These are phyloP conservation scores for Cucumis cinereus DNA, from an alignment of 306 rosid genomes.

Conservation along the genomic window DNA sequence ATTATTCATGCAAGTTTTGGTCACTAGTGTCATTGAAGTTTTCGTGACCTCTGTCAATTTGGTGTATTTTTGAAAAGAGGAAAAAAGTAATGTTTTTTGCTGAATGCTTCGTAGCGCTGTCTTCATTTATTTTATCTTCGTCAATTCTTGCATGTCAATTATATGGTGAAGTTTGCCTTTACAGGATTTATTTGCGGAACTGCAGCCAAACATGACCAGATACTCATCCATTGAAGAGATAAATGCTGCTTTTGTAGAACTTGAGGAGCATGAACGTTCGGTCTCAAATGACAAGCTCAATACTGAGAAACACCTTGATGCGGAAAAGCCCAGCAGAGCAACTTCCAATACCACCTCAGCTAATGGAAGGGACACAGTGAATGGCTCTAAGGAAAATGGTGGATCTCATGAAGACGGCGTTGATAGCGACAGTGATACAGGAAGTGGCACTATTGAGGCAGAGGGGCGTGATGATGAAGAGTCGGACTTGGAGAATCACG, in stretches of 20 bases:
- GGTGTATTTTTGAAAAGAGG: background rate
- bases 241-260: slow-evolving; percentile 73
- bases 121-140: background rate
- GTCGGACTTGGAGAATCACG: slow-evolving; percentile 73
- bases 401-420: slow-evolving; percentile 45
- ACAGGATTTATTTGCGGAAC: slow-evolving; percentile 89
- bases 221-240: slow-evolving; percentile 72
- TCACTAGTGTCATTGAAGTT: background rate
- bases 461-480: slow-evolving; percentile 79
- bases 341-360: slow-evolving; percentile 24
- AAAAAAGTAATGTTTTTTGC: background rate
- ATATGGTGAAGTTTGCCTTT: slow-evolving; percentile 15
- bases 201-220: slow-evolving; percentile 88
- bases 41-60: background rate
- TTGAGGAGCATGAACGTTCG: slow-evolving; percentile 64
- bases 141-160: background rate
- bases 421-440: slow-evolving; percentile 74
- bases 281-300: slow-evolving; percentile 51
- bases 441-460: slow-evolving; percentile 58
- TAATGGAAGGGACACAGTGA: slow-evolving; percentile 45
- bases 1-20: background rate
- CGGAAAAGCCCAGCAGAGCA: slow-evolving; percentile 51
- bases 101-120: background rate
- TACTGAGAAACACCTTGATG: slow-evolving; percentile 59
- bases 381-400: slow-evolving; percentile 59